Evolutionary conservation across 73 alveolate genomes (phyloP).

Genomic region (Paramecium primaurelia): DNA sequence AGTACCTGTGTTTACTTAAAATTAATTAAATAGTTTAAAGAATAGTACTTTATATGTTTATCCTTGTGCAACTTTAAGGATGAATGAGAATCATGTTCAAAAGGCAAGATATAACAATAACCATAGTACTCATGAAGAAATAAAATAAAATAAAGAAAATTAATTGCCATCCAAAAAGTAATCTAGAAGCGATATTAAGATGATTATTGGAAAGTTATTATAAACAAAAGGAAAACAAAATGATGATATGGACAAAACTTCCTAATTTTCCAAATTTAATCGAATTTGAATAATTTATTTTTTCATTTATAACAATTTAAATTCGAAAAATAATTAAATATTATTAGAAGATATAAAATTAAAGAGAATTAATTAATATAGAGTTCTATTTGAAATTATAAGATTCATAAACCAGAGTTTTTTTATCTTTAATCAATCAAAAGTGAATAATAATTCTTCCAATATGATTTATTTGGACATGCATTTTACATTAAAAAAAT

Average conservation of each 20-base stretch:
- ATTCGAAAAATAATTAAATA: not conserved
- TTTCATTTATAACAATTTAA: not conserved
- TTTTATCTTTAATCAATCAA: too few relatives aligned
- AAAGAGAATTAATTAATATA: too few relatives aligned
- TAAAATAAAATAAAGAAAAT: conserved; percentile 24
- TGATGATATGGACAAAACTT: not conserved
- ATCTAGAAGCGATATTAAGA: not conserved
- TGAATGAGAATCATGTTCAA: conserved; percentile 20
- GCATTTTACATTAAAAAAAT: too few relatives aligned
- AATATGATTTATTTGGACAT: too few relatives aligned
- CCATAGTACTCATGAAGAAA: not conserved
- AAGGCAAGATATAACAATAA: not conserved
- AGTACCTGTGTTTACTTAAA: conserved; percentile 10
- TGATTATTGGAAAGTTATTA: conserved; percentile 22
- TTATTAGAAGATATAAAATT: too few relatives aligned
- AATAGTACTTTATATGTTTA: not conserved
- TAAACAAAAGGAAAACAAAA: not conserved
- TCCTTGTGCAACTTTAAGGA: conserved; percentile 27
- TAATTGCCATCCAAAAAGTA: not conserved
- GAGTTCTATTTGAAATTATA: too few relatives aligned
- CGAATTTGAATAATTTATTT: not conserved
- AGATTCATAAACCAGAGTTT: too few relatives aligned
- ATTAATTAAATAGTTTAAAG: not conserved
- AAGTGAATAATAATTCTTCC: too few relatives aligned
- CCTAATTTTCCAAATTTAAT: not conserved